phyloP scores from a whole-genome alignment of 2,329 filamentous ascomycete species.

The Claviceps sp. region DNA sequence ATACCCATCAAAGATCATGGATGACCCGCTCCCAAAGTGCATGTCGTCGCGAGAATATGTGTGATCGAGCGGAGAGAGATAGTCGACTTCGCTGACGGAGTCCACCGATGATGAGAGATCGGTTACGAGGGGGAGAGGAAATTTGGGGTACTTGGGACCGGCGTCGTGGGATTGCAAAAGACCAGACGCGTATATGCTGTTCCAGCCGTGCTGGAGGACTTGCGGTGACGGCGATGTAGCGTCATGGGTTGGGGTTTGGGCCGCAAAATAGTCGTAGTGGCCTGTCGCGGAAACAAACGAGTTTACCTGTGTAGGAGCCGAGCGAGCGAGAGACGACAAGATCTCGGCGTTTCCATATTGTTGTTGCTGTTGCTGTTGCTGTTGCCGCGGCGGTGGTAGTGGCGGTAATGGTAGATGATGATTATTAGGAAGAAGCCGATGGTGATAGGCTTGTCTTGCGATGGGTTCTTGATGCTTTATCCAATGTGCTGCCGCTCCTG shows the following conservation, averaged over 20 bases:
- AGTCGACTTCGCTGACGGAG: conserved; percentile 48
- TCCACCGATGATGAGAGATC: conserved; percentile 43
- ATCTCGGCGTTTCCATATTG: conserved; percentile 21
- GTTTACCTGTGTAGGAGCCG: conserved; percentile 31
- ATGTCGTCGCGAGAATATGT: conserved; percentile 44
- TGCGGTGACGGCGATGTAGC: conserved; percentile 28
- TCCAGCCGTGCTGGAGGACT: conserved; percentile 30
- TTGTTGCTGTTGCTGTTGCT: not conserved
- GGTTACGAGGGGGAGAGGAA: conserved; percentile 31
- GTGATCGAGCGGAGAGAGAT: conserved; percentile 47
- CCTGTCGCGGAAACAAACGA: conserved; percentile 17
- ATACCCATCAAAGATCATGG: conserved; percentile 44
- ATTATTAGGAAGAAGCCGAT: not conserved
- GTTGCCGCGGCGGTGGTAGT: not conserved
- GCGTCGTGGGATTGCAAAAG: conserved; percentile 20
- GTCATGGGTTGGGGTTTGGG: conserved; percentile 32
- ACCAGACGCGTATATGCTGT: conserved; percentile 32
- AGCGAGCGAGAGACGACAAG: conserved; percentile 16
- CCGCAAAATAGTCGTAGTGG: conserved; percentile 36
- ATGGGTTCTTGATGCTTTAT: conserved; percentile 20
- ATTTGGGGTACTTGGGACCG: conserved; percentile 29
- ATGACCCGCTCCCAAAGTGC: conserved; percentile 41
- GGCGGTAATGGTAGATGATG: not conserved
- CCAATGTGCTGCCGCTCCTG: conserved; percentile 16
- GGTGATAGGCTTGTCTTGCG: conserved; percentile 8